Percentiles rank a stretch among this genome's conserved stretches.
These are phyloP conservation scores for Sutorius australiensis DNA, from an alignment of 768 basidiomycete genomes.

Conservation along the genomic window DNA sequence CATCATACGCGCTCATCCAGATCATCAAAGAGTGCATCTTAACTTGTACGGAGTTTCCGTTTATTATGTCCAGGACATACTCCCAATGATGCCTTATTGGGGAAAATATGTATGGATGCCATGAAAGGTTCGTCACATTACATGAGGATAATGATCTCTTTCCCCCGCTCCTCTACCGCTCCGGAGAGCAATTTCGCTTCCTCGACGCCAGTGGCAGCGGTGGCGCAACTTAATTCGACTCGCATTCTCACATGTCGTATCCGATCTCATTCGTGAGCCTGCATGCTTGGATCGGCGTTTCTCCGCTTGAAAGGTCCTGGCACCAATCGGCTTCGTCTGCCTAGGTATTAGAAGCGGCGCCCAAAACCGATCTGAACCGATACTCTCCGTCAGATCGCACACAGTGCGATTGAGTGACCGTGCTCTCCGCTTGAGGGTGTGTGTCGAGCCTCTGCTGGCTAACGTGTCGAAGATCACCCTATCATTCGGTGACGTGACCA, in stretches of 20 bases:
- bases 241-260: background rate
- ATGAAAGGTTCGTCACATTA: background rate
- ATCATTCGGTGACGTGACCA: background rate
- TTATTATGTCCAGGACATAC: background rate
- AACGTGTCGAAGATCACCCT: background rate
- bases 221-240: background rate
- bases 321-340: background rate
- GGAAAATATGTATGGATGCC: background rate
- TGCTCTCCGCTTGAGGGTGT: background rate
- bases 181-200: background rate
- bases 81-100: background rate
- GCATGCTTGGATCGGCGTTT: background rate
- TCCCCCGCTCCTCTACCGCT: background rate
- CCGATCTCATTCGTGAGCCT: background rate
- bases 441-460: background rate
- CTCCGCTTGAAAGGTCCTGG: background rate
- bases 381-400: background rate
- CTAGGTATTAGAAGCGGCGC: background rate
- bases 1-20: background rate
- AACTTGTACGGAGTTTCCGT: background rate
- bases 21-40: background rate
- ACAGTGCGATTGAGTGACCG: background rate
- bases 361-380: background rate
- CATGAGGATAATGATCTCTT: background rate
- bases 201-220: background rate